Percentiles rank a stretch among this genome's conserved stretches.
These are phyloP conservation scores for Alternaria postmessia DNA, from an alignment of 2,329 filamentous ascomycete species.

Conservation along the genomic window DNA sequence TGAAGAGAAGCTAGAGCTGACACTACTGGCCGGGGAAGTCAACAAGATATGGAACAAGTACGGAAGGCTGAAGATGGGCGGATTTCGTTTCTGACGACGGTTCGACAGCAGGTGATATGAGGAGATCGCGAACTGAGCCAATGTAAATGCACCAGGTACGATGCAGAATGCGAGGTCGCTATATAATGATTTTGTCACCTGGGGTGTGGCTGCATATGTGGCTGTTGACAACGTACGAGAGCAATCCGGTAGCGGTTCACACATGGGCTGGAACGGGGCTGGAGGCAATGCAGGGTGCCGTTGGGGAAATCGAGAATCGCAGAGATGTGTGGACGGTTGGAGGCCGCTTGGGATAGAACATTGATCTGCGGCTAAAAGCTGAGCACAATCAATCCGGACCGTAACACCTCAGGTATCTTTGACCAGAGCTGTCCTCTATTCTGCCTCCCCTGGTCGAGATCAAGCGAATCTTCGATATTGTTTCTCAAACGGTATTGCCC, in stretches of 20 bases:
- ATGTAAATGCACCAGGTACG: conserved; percentile 3
- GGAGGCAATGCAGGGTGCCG: neutral
- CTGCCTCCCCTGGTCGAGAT: neutral
- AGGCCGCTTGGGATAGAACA: neutral
- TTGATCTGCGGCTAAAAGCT: neutral
- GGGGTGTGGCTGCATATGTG: conserved; percentile 17
- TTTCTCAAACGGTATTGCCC: conserved; percentile 1
- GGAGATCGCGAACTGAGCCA: neutral
- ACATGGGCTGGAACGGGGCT: neutral
- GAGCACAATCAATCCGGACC: neutral
- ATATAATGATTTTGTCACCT: conserved; percentile 38
- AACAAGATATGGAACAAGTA: conserved; percentile 31
- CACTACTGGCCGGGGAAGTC: conserved; percentile 18
- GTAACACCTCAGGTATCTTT: neutral
- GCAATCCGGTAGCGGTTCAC: conserved; percentile 29
- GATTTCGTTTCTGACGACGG: neutral
- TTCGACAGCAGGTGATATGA: neutral
- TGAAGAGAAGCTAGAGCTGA: conserved; percentile 17
- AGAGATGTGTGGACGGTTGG: neutral
- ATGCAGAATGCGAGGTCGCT: conserved; percentile 28
- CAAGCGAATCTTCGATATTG: neutral
- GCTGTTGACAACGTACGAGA: conserved; percentile 34
- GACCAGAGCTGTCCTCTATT: neutral
- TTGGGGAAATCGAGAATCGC: neutral
- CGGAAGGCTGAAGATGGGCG: neutral